Evolutionary conservation across 2,329 filamentous ascomycete genomes (phyloP), one percentile per base, ranked within the genome.

Genomic region (Aspergillus cejpii): DNA sequence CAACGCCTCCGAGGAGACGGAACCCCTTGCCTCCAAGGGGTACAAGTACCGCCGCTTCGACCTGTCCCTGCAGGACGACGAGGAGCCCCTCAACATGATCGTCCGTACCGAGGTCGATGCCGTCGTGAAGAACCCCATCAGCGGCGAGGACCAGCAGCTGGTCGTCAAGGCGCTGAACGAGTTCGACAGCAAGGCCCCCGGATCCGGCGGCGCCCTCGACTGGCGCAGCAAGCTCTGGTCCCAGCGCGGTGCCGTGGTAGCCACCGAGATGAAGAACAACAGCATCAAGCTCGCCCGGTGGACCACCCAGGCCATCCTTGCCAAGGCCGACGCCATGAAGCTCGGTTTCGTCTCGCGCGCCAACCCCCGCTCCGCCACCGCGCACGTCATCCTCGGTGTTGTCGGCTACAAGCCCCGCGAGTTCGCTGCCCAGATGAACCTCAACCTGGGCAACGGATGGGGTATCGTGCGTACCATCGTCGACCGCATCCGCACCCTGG

Each of bases 201-300:
- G 92, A 58, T 87, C 87, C 56, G 92, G 92, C 57, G 89, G 91
- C 54, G 92, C 92, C 44, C 79, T 98, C 41, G 92, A 98, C 78
- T 98, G 92, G 92, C 81, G 92, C 67, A 85, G 83, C 57, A 98
- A 98, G 80, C 80, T 98, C 49, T 85, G 87, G 53, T 88, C 84
- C 59, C 90, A 96, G 75, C 85, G 92, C 62, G 92, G 92, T 81
- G 92, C 92, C 45, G 91, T 98, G 34, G 86, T 98, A 20, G 92
- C 92, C 15, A 98, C 92, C 10, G 92, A 98, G 76, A 98, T 98
- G 92, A 98, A 98, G 87, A 98, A 98, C 81, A 98, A 98, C 80
- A 89, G 83, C 65, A 94, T 88, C 85, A 98, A 98, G 78, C 83
- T 98, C 52, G 92, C 92, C 47, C 79, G 92, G 67, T 98, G 92